phyloP scores from a whole-genome alignment of 176 grass and related monocot genomes.

The Musa itinerans region DNA sequence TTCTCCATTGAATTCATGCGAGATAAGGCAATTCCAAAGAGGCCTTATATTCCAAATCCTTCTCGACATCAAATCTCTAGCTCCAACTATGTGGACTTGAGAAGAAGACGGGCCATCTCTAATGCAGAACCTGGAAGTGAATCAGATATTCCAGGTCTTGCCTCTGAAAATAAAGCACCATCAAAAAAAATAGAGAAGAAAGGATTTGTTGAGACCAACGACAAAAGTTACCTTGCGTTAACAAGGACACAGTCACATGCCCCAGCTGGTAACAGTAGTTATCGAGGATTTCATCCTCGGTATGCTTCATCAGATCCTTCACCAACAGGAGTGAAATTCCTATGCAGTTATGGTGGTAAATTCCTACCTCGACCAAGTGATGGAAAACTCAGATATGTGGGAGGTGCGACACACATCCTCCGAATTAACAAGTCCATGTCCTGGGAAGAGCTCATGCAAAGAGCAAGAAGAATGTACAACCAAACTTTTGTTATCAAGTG shows the following conservation, averaged over 20 bases:
- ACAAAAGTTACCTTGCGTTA: background rate
- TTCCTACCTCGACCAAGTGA: constrained; percentile 78
- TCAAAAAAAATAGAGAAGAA: background rate
- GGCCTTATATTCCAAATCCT: background rate
- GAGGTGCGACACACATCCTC: constrained; percentile 61
- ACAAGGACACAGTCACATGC: background rate
- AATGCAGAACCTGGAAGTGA: background rate
- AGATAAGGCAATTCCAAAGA: constrained; percentile 20
- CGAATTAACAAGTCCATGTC: constrained; percentile 44
- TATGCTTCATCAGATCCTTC: constrained; percentile 14
- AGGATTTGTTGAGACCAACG: background rate
- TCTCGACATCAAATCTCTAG: constrained; percentile 8
- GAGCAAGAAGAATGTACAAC: constrained; percentile 34
- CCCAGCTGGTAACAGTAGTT: background rate
- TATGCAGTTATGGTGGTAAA: constrained; percentile 65
- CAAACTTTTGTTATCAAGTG: constrained; percentile 56
- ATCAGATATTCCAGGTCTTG: background rate
- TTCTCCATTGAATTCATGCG: constrained; percentile 42
- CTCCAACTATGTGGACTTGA: constrained; percentile 26
- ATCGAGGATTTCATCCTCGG: constrained; percentile 20
- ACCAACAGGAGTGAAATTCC: constrained; percentile 48
- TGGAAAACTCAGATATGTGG: constrained; percentile 57
- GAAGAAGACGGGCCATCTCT: constrained; percentile 8
- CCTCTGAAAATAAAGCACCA: background rate
- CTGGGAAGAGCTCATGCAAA: constrained; percentile 51